Evolutionary conservation across 305 asterid species (phyloP), one percentile per base, ranked within the genome.

Genomic region (Fraxinus latifolia): DNA sequence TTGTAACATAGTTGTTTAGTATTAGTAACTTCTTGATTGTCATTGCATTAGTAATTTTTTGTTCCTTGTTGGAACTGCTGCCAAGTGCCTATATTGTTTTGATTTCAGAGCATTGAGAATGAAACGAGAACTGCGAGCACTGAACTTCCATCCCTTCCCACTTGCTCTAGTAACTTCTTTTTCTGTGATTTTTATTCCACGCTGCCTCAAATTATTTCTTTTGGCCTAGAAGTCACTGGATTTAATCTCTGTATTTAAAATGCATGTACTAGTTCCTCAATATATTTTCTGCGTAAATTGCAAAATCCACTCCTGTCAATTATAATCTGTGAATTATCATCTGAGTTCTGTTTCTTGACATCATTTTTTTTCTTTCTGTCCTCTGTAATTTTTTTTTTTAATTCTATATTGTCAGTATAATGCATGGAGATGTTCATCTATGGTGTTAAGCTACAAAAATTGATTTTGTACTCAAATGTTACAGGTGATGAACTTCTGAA

Each of bases 401-500:
- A 58, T 58, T 19, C 68, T n/a, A 17, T 58, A 17, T 58, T 17
- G 11, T 23, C 4, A 17, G 21, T 44, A 76, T 74, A 27, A 70
- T 81, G 84, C 68, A 55, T 21, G 34, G 58, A 17, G 34, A 72
- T 74, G 34, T 25, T 11, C 9, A 12, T 67, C 9, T 42, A 37
- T 77, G 25, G 23, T 68, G 68, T 78, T 37, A 42, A 71, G 77
- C 72, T 36, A 73, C 77, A 53, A 37, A 62, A 73, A 19, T 75
- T 87, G 37, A 74, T 79, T 67, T 79, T 82, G 25, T 77, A 84
- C 2, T 73, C 75, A n/a, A 60, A 70, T 85, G 29, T 71, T 79
- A 21, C 91, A 93, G 97, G 91, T 87, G 89, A 88, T 14, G 90
- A 77, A 88, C 27, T 89, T 60, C 82, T 79, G 80, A 85, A 85